Percentiles rank a stretch among this genome's conserved stretches.
Evolutionary conservation across 1,284 basidiomycete genomes (phyloP).

Genomic region (Macrocystidia cucumis): DNA sequence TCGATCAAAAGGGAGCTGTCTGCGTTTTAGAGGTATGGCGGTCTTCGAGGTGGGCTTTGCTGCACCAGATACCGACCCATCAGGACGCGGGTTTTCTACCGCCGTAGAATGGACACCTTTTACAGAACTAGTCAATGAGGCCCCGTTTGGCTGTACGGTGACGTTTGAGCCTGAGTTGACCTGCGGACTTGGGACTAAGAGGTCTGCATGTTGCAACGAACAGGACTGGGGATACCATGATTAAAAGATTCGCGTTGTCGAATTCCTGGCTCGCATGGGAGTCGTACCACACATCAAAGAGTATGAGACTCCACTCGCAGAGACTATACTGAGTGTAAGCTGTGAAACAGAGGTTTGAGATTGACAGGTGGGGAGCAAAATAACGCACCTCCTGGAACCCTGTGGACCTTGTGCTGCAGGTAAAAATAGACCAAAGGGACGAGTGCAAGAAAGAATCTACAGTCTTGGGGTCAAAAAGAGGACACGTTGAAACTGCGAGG

Average conservation of each 20-base stretch:
- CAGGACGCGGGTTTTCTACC: too few relatives aligned
- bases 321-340: slow-evolving; percentile 84
- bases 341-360: slow-evolving; percentile 19
- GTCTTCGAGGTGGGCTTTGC: too few relatives aligned
- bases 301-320: slow-evolving; percentile 83
- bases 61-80: neutral
- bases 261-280: slow-evolving; percentile 62
- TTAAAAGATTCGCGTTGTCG: slow-evolving; percentile 38
- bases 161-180: too few relatives aligned
- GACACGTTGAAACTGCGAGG: neutral
- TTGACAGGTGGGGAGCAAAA: slow-evolving; percentile 8
- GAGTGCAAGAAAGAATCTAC: slow-evolving; percentile 64
- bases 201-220: too few relatives aligned
- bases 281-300: slow-evolving; percentile 77
- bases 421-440: slow-evolving; percentile 80
- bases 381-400: slow-evolving; percentile 74
- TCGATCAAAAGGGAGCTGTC: slow-evolving; percentile 35
- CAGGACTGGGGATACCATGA: too few relatives aligned
- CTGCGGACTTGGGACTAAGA: too few relatives aligned
- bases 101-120: too few relatives aligned
- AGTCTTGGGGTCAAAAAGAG: neutral
- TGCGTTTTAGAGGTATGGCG: slow-evolving; percentile 10
- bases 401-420: slow-evolving; percentile 76
- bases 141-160: too few relatives aligned
- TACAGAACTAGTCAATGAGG: too few relatives aligned